phyloP scores from a whole-genome alignment of 495 filamentous ascomycete species.

The Neurospora sp. region DNA sequence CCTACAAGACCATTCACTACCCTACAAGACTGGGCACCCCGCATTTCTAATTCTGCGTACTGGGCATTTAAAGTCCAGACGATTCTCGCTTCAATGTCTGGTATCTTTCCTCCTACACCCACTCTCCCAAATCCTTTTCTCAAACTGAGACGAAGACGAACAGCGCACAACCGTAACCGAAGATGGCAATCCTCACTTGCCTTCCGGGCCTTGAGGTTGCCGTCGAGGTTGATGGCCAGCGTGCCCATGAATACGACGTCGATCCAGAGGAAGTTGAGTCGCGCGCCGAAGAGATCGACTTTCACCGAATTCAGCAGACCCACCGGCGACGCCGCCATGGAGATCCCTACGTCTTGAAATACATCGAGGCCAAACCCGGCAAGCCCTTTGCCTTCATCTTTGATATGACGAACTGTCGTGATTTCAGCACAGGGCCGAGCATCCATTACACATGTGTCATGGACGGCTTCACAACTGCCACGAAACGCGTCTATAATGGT shows the following conservation, averaged over 20 bases:
- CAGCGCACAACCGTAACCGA: not conserved
- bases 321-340: not conserved
- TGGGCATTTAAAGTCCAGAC: not conserved
- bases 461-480: not conserved
- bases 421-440: not conserved
- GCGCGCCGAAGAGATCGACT: not conserved
- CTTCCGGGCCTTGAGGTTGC: conserved; percentile 20
- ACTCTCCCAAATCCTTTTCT: not conserved
- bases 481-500: too few relatives aligned
- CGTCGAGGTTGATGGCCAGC: conserved; percentile 14
- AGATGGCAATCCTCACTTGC: conserved; percentile 25
- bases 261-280: conserved; percentile 5
- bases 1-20: too few relatives aligned
- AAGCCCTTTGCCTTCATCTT: not conserved
- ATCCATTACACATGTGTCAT: not conserved
- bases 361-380: conserved; percentile 12
- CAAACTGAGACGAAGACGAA: not conserved
- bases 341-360: conserved; percentile 3
- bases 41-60: not conserved
- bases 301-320: not conserved
- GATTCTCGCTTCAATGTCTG: not conserved
- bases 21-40: not conserved
- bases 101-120: not conserved
- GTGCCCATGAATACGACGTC: conserved; percentile 20
- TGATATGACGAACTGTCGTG: not conserved